phyloP scores from a whole-genome alignment of 306 rosid species.

The Cicer cuneatum region DNA sequence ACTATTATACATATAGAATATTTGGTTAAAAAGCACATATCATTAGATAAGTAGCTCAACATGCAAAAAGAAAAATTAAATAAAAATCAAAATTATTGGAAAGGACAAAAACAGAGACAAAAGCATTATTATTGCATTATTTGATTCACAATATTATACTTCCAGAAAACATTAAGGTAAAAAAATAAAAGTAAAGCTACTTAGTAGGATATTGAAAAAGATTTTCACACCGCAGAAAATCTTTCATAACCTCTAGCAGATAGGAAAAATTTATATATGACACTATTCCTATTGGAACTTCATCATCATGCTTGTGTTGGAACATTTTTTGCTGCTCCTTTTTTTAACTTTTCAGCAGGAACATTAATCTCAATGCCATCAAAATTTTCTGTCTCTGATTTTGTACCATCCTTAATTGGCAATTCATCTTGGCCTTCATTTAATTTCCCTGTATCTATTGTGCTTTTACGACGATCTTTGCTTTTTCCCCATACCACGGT shows the following conservation, averaged over 20 bases:
- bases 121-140: slow-evolving; percentile 47
- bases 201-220: slow-evolving; percentile 33
- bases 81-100: background rate
- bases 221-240: slow-evolving; percentile 52
- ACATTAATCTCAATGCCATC: slow-evolving; percentile 44
- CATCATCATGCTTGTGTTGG: slow-evolving; percentile 36
- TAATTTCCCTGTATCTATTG: slow-evolving; percentile 45
- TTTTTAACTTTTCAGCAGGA: slow-evolving; percentile 40
- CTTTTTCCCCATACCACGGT: slow-evolving; percentile 96
- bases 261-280: slow-evolving; percentile 41
- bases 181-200: slow-evolving; percentile 30
- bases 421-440: slow-evolving; percentile 50
- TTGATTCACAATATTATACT: slow-evolving; percentile 29
- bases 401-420: slow-evolving; percentile 59
- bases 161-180: slow-evolving; percentile 16
- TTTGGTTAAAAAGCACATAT: slow-evolving; percentile 19
- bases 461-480: slow-evolving; percentile 56
- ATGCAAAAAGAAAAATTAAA: background rate
- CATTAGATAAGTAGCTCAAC: slow-evolving; percentile 19
- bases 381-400: slow-evolving; percentile 42
- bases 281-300: slow-evolving; percentile 27
- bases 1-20: slow-evolving; percentile 16
- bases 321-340: slow-evolving; percentile 39
- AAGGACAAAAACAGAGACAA: slow-evolving; percentile 36
- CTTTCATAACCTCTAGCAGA: slow-evolving; percentile 44